Conservation (phyloP, 2,329 filamentous ascomycete genomes). For the Claviceps purpurea region DNA sequence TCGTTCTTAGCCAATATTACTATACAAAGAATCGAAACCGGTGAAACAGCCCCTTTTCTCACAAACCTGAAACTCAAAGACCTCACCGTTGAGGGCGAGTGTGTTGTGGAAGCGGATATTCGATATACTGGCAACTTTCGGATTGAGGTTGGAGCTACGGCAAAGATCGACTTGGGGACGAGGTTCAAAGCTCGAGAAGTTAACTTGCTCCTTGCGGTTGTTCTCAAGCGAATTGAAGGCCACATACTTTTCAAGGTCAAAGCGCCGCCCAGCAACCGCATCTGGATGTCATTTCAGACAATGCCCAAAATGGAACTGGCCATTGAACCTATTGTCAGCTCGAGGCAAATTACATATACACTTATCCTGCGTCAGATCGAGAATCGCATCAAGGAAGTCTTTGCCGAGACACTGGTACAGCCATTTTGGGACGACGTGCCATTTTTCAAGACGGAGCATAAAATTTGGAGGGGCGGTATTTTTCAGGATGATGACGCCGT, state of each 20-base stretch:
- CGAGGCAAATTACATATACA: conserved; percentile 87
- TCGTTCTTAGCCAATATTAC: conserved; percentile 75
- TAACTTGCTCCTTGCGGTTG: conserved; percentile 73
- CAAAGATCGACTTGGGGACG: conserved; percentile 76
- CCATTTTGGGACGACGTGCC: conserved; percentile 96
- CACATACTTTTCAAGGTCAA: conserved; percentile 81
- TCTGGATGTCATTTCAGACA: conserved; percentile 94
- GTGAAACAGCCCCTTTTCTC: conserved; percentile 74
- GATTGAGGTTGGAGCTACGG: conserved; percentile 83
- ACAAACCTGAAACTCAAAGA: conserved; percentile 82
- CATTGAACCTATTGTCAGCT: conserved; percentile 93
- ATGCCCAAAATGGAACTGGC: conserved; percentile 87
- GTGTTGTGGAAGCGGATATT: conserved; percentile 73
- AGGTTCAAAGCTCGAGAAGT: conserved; percentile 87
- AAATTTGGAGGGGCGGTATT: conserved; percentile 74
- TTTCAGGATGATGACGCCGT: conserved; percentile 47
- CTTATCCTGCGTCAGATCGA: conserved; percentile 89
- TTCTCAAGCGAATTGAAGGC: conserved; percentile 73
- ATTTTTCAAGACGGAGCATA: conserved; percentile 69
- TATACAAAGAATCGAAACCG: conserved; percentile 74
- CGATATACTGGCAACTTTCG: conserved; percentile 82
- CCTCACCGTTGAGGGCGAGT: conserved; percentile 81
- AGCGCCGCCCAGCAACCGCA: conserved; percentile 81
- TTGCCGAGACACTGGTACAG: conserved; percentile 79
- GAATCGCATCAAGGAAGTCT: conserved; percentile 83